Conservation (phyloP, 257 asterid species). For the Plantago major region DNA sequence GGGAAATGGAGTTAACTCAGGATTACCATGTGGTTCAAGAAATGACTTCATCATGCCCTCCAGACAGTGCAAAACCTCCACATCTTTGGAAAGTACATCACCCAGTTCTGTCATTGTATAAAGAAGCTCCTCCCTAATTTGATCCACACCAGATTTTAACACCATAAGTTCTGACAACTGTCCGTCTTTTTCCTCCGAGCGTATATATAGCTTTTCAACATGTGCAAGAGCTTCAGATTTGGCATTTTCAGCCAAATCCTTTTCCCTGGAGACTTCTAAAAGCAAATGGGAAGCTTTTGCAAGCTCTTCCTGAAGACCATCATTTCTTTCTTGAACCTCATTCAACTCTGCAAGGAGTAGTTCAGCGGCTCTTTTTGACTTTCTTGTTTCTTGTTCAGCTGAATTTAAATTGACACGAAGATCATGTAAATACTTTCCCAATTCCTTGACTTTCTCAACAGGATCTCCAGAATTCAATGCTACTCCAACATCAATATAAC, state of each 20-base stretch:
- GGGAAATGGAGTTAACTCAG: slow-evolving; percentile 29
- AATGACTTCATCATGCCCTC: slow-evolving; percentile 45
- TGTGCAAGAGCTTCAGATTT: slow-evolving; percentile 60
- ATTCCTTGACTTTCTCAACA: slow-evolving; percentile 48
- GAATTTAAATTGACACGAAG: slow-evolving; percentile 40
- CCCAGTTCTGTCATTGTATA: slow-evolving; percentile 43
- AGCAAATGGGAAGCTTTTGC: slow-evolving; percentile 48
- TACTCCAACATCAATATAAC: slow-evolving; percentile 41
- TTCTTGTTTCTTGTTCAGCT: slow-evolving; percentile 64
- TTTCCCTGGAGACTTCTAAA: slow-evolving; percentile 61
- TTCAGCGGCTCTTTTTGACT: slow-evolving; percentile 88
- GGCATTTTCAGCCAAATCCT: slow-evolving; percentile 54
- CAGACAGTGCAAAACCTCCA: slow-evolving; percentile 56
- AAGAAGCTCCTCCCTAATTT: slow-evolving; percentile 50
- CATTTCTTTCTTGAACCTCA: slow-evolving; percentile 97
- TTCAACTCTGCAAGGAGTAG: slow-evolving; percentile 88
- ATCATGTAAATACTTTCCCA: slow-evolving; percentile 46
- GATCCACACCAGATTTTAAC: slow-evolving; percentile 51
- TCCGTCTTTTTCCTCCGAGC: slow-evolving; percentile 62
- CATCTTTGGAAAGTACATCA: slow-evolving; percentile 63
- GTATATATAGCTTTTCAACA: slow-evolving; percentile 53
- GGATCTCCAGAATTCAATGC: slow-evolving; percentile 38
- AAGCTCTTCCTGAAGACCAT: slow-evolving; percentile 85
- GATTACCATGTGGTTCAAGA: slow-evolving; percentile 32
- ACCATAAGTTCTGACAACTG: slow-evolving; percentile 50